A percentile compares a stretch with the other conserved stretches of the same genome.
These are phyloP conservation scores for Rhododendron henanense DNA, from an alignment of 148 eudicot genomes.

Conservation along the genomic window DNA sequence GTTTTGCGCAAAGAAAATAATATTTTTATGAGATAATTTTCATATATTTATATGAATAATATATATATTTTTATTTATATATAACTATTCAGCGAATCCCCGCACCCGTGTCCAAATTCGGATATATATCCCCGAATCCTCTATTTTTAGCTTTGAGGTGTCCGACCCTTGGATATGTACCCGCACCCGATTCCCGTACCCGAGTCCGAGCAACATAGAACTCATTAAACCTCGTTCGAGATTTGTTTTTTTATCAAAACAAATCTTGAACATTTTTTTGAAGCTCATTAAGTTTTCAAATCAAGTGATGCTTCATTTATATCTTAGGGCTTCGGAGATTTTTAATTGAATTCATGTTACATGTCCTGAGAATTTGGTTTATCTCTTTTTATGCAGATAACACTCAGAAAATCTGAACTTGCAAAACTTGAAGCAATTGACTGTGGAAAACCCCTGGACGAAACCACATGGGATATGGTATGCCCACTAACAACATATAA, in stretches of 20 bases:
- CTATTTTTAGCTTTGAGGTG: too few species aligned
- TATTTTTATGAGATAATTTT: too few species aligned
- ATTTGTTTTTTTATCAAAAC: neutral
- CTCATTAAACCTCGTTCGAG: neutral
- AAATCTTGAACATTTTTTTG: neutral
- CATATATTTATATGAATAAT: too few species aligned
- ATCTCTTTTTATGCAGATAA: constrained; percentile 43
- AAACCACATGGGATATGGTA: constrained; percentile 96
- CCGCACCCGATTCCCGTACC: too few species aligned
- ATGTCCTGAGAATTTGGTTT: neutral
- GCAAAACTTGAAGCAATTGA: constrained; percentile 83
- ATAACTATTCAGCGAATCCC: too few species aligned
- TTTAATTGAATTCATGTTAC: neutral
- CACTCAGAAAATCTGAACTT: constrained; percentile 62
- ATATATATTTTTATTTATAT: too few species aligned
- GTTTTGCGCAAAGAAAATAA: too few species aligned
- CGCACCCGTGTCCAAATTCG: too few species aligned
- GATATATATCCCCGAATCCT: too few species aligned
- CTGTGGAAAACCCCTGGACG: constrained; percentile 82
- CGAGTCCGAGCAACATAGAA: neutral
- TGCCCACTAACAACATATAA: constrained; percentile 9
- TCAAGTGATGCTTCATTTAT: neutral
- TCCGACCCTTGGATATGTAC: too few species aligned
- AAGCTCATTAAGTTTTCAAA: too few species aligned
- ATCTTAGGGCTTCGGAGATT: neutral